Evolutionary conservation across 108 stramenopile genomes (phyloP), one percentile per base, ranked within the genome.

Genomic region (Conticribra guillardii): DNA sequence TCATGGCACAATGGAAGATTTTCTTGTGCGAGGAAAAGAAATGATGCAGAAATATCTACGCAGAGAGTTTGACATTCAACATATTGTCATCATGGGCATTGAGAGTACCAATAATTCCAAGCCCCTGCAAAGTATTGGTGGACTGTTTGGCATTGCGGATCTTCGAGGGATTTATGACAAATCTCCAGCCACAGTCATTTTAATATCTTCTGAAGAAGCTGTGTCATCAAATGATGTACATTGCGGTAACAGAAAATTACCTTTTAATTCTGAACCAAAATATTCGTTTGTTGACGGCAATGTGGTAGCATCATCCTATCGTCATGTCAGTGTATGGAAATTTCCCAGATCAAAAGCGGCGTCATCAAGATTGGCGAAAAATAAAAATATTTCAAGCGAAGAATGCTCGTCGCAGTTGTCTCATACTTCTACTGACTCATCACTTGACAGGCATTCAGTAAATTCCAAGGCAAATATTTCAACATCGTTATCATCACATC

Each of bases 271-370:
- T 23, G 9, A 48, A n/a, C 50, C 60, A 18, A 46, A 15, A 30
- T 32, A 23, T 16, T 54, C 53, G 2, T 72, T 48, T 41, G 45
- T 63, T 23, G 71, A 72, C 24, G 30, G 32, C 1, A 49, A 54
- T 17, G n/a, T n/a, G n/a, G 45, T 72, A 32, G 11, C 53, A 24
- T 37, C 71, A 4, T 1, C 47, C 4, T 60, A 63, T 63, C 51
- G 71, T 1, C 61, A 50, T n/a, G 52, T 63, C 16, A 60, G 47
- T 22, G 61, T 72, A n/a, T 72, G 71, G 71, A 62, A 30, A 53
- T 63, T 72, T 55, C 60, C 60, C 29, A 52, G 61, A 33, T 72
- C 61, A n/a, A 28, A 44, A 32, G 8, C 51, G 15, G 37, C 32
- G 23, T 22, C 29, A 24, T 32, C 27, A n/a, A 15, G 37, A 37